These are phyloP conservation scores for Leucocoprinus leucothites DNA, from an alignment of 768 basidiomycete species.

Conservation along the genomic window DNA sequence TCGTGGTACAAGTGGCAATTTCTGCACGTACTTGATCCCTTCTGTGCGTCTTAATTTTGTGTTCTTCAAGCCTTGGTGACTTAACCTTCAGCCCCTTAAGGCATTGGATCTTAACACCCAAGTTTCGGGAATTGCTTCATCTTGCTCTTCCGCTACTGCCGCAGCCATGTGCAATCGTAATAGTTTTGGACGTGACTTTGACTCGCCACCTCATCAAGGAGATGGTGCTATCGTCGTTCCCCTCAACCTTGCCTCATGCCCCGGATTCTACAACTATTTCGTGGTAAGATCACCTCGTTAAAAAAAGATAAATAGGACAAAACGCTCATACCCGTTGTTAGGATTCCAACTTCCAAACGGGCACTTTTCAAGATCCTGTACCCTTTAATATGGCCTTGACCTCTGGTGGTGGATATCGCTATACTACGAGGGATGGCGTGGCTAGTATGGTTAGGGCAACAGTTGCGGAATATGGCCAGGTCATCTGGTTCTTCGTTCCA, in stretches of 20 bases:
- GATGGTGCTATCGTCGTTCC: conserved; percentile 22
- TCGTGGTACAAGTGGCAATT: conserved; percentile 22
- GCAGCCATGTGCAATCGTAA: conserved; percentile 20
- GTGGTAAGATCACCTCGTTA: conserved; percentile 16
- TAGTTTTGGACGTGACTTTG: conserved; percentile 22
- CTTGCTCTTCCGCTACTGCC: conserved; percentile 19
- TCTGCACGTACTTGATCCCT: conserved; percentile 22
- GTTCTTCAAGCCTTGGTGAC: neutral
- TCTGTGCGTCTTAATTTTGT: conserved; percentile 11
- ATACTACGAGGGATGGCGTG: conserved; percentile 18
- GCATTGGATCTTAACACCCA: conserved; percentile 5
- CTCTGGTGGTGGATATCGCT: conserved; percentile 19
- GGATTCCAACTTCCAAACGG: conserved; percentile 21
- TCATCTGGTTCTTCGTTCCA: conserved; percentile 26
- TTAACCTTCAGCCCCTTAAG: neutral
- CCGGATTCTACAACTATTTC: conserved; percentile 25
- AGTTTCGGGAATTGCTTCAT: conserved; percentile 6
- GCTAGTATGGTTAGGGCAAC: conserved; percentile 24
- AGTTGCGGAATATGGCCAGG: conserved; percentile 23
- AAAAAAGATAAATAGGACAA: too few species aligned
- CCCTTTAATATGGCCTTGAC: conserved; percentile 23
- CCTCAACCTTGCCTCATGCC: conserved; percentile 19
- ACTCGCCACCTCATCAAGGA: conserved; percentile 22
- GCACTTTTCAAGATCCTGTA: conserved; percentile 23
- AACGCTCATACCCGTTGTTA: neutral